Base-by-base conservation (phyloP, 148 eudicot species). In the Cornus controversa region DNA sequence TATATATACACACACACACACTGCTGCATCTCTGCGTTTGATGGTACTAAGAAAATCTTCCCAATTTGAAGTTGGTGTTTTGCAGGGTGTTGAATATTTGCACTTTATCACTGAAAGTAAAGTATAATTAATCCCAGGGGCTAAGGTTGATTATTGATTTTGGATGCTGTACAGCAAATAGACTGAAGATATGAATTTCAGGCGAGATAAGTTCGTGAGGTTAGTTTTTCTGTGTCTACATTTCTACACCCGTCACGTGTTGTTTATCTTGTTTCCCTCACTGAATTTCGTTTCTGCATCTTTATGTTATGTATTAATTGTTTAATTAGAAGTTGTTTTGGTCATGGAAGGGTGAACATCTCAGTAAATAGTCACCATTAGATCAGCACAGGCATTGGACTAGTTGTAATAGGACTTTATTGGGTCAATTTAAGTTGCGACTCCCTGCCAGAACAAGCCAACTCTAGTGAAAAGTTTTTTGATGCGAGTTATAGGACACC, bases 151-250 rank as follows among this genome's bases (percentile, higher is more conserved):
- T 47, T 8, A 47, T n/a, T 67, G 10, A 60, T 64, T 11, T 42
- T 27, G 70, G 78, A 27, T 10, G 13, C 14, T 11, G 20, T 18
- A 42, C 70, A 42, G 26, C 60, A 66, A 26, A 42, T 27, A 27
- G 24, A 67, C 71, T 63, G 34, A 22, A 80, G 74, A 27, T 50
- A 79, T 79, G 86, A 64, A 80, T 66, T 53, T 31, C 80, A 73
- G 37, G 37, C 69, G 67, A 73, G 80, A 77, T 0, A 75, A 70
- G 26, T 83, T 76, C 73, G 80, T 76, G 23, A 83, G 83, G 86
- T 83, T 72, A 68, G 85, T 79, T 27, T 47, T 16, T 29, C 18
- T 22, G 71, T 20, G 5, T 16, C 64, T 23, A 8, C 7, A 3
- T 15, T 53, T 34, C 67, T 22, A 7, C 16, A 31, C 26, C 22